Evolutionary conservation across 192 early-diverging fungal species (phyloP).

Genomic region (Umbelopsis sp.): DNA sequence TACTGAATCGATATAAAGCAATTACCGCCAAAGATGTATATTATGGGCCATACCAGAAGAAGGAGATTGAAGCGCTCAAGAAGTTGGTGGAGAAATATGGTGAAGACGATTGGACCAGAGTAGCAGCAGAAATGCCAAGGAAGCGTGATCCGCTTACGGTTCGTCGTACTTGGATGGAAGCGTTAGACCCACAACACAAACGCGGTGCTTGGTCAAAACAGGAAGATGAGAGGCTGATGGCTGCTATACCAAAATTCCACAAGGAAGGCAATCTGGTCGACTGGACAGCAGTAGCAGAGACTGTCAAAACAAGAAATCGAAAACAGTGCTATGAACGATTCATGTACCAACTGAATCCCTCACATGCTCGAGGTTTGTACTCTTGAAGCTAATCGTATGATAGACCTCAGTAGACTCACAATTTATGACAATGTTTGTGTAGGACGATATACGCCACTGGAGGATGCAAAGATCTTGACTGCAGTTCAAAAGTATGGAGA

Average conservation of each 20-base stretch:
- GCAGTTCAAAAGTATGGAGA: slow-evolving; percentile 21
- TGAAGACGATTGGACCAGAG: not conserved
- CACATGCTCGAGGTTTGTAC: not conserved
- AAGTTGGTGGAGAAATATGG: slow-evolving; percentile 4
- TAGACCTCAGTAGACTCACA: not conserved
- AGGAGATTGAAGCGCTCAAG: not conserved
- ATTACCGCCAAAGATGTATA: not conserved
- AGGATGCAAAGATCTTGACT: slow-evolving; percentile 19
- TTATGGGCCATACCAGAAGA: not conserved
- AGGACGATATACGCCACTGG: slow-evolving; percentile 19
- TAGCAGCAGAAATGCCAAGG: slow-evolving; percentile 1
- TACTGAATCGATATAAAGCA: not conserved
- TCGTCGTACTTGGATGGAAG: slow-evolving; percentile 10
- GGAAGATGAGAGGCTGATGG: not conserved
- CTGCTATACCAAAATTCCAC: not conserved
- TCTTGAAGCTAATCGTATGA: not conserved
- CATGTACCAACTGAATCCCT: slow-evolving; percentile 7
- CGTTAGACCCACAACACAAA: slow-evolving; percentile 1
- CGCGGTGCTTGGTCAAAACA: not conserved
- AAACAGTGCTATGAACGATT: slow-evolving; percentile 17
- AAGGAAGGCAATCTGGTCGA: not conserved
- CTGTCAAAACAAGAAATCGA: not conserved
- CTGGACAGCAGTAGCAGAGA: not conserved
- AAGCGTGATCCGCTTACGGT: not conserved
- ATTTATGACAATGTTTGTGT: not conserved